Conservation (phyloP, 2,329 filamentous ascomycete genomes). For the Stemphylium beticola region DNA sequence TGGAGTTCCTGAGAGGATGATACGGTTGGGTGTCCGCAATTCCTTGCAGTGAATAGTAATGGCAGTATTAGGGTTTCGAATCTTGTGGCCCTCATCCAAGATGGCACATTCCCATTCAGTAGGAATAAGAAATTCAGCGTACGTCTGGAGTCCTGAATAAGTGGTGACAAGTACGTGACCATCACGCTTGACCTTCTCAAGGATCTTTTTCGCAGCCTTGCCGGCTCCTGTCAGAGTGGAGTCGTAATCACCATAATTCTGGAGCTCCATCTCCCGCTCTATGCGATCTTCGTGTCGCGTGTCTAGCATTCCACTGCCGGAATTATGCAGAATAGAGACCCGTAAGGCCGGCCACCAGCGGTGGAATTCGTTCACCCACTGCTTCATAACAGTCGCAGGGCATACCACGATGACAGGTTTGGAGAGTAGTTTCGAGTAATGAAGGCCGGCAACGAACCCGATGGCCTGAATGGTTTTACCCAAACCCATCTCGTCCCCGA, state of each 20-base stretch:
- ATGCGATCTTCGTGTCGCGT: constrained; percentile 65
- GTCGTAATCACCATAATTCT: constrained; percentile 54
- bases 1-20: constrained; percentile 94
- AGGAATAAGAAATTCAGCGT: constrained; percentile 79
- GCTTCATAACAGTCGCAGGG: constrained; percentile 90
- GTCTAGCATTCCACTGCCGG: constrained; percentile 95
- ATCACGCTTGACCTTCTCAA: constrained; percentile 79
- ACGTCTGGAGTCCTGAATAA: constrained; percentile 93
- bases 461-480: constrained; percentile 88
- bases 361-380: constrained; percentile 99
- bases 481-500: constrained; percentile 98
- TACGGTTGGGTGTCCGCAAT: constrained; percentile 82
- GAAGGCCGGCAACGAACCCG: constrained; percentile 85
- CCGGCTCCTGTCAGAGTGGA: constrained; percentile 60
- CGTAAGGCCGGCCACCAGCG: constrained; percentile 99
- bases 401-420: constrained; percentile 91
- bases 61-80: constrained; percentile 92
- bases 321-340: constrained; percentile 93
- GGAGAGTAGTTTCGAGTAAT: constrained; percentile 84
- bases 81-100: constrained; percentile 96
- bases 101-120: constrained; percentile 93
- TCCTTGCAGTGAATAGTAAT: constrained; percentile 97
- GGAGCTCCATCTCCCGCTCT: constrained; percentile 66
- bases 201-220: constrained; percentile 77
- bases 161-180: constrained; percentile 96